phyloP scores from a whole-genome alignment of 176 grass and related monocot genomes.

The Leersia perrieri region DNA sequence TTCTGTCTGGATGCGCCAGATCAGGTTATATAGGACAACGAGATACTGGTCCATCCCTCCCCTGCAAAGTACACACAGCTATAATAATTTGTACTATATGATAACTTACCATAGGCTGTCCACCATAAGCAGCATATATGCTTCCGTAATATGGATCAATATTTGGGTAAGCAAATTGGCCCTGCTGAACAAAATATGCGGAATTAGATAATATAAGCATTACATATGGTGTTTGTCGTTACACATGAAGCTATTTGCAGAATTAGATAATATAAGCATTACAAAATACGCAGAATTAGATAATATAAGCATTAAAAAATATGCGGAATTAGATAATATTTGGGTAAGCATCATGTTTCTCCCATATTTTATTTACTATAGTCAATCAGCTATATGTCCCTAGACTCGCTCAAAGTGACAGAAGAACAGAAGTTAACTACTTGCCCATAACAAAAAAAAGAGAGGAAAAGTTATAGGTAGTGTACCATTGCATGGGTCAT shows the following conservation, averaged over 20 bases:
- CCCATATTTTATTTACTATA: not conserved
- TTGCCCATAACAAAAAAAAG: not conserved
- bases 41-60: not conserved
- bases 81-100: not conserved
- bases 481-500: constrained; percentile 44
- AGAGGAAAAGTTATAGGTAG: not conserved
- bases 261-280: too few species aligned
- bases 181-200: constrained; percentile 36
- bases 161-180: constrained; percentile 67
- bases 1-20: not conserved
- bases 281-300: constrained; percentile 13
- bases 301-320: not conserved
- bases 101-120: constrained; percentile 57
- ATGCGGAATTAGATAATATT: too few species aligned
- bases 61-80: not conserved
- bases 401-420: constrained; percentile 6
- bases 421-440: not conserved
- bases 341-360: constrained; percentile 15
- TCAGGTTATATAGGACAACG: not conserved
- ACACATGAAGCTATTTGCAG: too few species aligned
- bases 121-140: constrained; percentile 74
- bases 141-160: constrained; percentile 71
- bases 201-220: constrained; percentile 21
- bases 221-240: not conserved
- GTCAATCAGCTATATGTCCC: not conserved